Percentiles rank a stretch among this genome's conserved stretches.
These are phyloP conservation scores for Neopestalotiopsis sp. DNA, from an alignment of 2,329 filamentous ascomycete genomes.

Conservation along the genomic window DNA sequence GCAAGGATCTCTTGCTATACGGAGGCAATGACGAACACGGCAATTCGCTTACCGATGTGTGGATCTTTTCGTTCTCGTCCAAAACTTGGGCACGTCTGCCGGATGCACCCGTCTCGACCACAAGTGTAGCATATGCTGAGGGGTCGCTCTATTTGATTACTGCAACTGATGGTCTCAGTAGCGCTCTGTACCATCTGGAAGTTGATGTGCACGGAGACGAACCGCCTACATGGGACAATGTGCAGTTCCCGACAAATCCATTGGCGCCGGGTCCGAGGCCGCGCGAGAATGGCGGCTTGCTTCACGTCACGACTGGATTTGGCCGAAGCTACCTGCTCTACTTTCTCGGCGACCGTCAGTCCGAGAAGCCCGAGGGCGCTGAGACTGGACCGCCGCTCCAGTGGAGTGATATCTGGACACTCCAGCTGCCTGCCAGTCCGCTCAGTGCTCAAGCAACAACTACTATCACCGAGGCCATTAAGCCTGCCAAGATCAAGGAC, in stretches of 20 bases:
- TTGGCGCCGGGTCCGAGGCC: constrained; percentile 46
- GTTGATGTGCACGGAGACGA: constrained; percentile 36
- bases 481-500: constrained; percentile 56
- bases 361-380: constrained; percentile 18
- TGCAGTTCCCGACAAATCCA: constrained; percentile 43
- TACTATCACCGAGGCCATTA: constrained; percentile 41
- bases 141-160: constrained; percentile 53
- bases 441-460: constrained; percentile 27
- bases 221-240: constrained; percentile 44
- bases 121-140: constrained; percentile 49
- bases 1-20: constrained; percentile 54
- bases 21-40: constrained; percentile 45
- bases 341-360: constrained; percentile 47
- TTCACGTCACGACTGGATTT: constrained; percentile 55
- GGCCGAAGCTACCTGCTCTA: constrained; percentile 58
- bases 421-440: constrained; percentile 52
- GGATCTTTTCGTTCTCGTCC: constrained; percentile 55
- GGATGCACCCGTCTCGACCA: constrained; percentile 42
- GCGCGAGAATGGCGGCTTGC: constrained; percentile 48
- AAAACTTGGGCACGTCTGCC: constrained; percentile 57
- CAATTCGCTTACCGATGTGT: constrained; percentile 47
- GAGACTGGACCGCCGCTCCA: constrained; percentile 30
- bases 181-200: constrained; percentile 42
- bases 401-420: constrained; percentile 55
- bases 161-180: constrained; percentile 39